A percentile compares a stretch with the other conserved stretches of the same genome.
phyloP scores from a whole-genome alignment of 495 filamentous ascomycete species.

The Opeltia flavorubescens region DNA sequence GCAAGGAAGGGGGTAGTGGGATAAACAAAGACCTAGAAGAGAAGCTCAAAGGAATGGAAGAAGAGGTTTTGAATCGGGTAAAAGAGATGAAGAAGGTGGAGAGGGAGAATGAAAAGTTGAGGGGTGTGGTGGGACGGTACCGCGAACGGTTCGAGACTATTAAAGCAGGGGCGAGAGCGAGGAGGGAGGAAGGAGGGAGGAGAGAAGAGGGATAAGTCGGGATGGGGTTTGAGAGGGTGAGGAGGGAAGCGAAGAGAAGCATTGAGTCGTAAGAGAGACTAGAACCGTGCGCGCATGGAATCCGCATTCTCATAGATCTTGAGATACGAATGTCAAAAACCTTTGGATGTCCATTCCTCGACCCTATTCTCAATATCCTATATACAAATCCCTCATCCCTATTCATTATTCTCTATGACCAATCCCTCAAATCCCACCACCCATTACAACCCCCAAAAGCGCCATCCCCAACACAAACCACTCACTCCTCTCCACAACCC shows the following conservation, averaged over 20 bases:
- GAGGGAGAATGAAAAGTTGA: slow-evolving; percentile 56
- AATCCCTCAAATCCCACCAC: background rate
- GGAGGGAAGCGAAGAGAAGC: slow-evolving; percentile 31
- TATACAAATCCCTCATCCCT: too few relatives aligned
- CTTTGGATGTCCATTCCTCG: background rate
- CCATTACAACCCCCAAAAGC: background rate
- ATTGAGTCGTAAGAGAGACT: slow-evolving; percentile 6
- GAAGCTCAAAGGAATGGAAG: slow-evolving; percentile 37
- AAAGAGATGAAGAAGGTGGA: slow-evolving; percentile 43
- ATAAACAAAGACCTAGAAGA: slow-evolving; percentile 37
- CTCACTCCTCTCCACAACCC: background rate
- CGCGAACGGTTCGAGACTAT: slow-evolving; percentile 71
- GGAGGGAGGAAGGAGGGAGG: slow-evolving; percentile 31
- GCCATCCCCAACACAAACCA: background rate
- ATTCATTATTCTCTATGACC: background rate
- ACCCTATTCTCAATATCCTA: background rate
- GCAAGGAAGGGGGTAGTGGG: slow-evolving; percentile 21
- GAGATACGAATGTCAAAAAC: background rate
- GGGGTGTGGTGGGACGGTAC: slow-evolving; percentile 51
- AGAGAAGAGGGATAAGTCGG: slow-evolving; percentile 13
- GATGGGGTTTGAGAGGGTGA: too few relatives aligned
- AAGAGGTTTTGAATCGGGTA: slow-evolving; percentile 30
- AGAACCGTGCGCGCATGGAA: background rate
- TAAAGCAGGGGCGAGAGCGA: slow-evolving; percentile 65
- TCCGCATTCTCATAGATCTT: background rate